Percentiles rank a stretch among this genome's conserved stretches.
Conservation (phyloP, 2,329 filamentous ascomycete genomes). For the Curvularia eragrostidis region DNA sequence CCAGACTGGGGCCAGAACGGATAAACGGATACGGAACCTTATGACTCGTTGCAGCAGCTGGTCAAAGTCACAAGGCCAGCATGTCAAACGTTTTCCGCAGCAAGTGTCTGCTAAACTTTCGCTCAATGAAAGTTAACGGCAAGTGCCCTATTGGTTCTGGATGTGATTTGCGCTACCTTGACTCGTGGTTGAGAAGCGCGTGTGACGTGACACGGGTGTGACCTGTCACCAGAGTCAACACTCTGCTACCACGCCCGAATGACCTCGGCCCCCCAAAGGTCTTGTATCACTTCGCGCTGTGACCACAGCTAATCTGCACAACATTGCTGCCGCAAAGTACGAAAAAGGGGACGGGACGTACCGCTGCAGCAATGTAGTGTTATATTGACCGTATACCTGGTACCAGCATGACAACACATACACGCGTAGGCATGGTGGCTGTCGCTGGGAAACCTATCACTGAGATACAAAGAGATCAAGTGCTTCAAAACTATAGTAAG, state of each 20-base stretch:
- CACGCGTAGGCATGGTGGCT: neutral
- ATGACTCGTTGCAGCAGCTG: neutral
- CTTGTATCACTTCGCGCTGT: conserved; percentile 19
- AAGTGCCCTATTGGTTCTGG: neutral
- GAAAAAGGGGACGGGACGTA: neutral
- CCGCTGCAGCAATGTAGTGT: neutral
- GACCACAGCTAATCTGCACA: conserved; percentile 23
- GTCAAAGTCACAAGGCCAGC: neutral
- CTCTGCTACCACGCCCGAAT: conserved; percentile 14
- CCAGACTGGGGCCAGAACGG: neutral
- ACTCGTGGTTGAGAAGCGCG: conserved; percentile 9
- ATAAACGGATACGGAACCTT: neutral
- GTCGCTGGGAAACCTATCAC: no score
- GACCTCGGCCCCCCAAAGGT: neutral
- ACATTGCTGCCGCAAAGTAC: conserved; percentile 4
- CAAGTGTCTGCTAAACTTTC: neutral
- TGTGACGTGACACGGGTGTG: conserved; percentile 11
- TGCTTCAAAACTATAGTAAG: neutral
- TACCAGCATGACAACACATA: no score
- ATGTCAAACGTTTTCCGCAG: neutral
- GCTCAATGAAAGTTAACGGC: neutral
- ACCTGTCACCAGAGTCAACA: conserved; percentile 14
- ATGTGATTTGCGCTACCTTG: neutral
- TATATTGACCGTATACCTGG: neutral
- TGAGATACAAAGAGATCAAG: neutral